phyloP scores from a whole-genome alignment of 768 basidiomycete species.

The Hygrocybe punicea region DNA sequence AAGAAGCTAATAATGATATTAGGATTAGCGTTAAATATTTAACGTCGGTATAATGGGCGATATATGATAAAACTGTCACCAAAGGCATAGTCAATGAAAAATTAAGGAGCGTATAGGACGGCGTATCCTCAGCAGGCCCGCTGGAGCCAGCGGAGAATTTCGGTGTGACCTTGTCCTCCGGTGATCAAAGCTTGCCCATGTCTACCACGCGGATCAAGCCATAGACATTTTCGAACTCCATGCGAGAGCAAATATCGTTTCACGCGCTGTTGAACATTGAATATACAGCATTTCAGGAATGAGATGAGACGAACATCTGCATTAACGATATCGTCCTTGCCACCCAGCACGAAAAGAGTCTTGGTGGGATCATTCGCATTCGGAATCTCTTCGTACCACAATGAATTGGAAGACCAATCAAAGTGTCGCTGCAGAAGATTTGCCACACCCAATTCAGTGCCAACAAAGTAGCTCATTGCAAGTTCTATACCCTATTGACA shows the following conservation, averaged over 20 bases:
- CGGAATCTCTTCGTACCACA: constrained; percentile 90
- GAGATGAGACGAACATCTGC: constrained; percentile 48
- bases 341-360: constrained; percentile 77
- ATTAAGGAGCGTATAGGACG: too few species aligned
- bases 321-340: constrained; percentile 74
- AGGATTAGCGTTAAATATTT: background rate
- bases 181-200: constrained; percentile 61
- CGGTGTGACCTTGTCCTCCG: constrained; percentile 49
- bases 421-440: constrained; percentile 81
- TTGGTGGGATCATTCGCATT: constrained; percentile 64
- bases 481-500: constrained; percentile 70
- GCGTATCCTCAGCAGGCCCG: background rate
- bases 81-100: background rate
- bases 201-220: constrained; percentile 57
- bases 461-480: constrained; percentile 84
- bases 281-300: background rate
- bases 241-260: constrained; percentile 72
- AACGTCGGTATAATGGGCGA: background rate
- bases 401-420: constrained; percentile 81
- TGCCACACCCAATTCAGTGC: constrained; percentile 82
- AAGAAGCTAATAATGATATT: background rate
- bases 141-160: constrained; percentile 63
- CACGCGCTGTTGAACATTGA: constrained; percentile 49
- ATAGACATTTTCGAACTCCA: constrained; percentile 63
- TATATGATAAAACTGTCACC: background rate